Evolutionary conservation across 805 yeast species (phyloP), one percentile per base, ranked within the genome.

Genomic region (Pichia nanzhaoensis): DNA sequence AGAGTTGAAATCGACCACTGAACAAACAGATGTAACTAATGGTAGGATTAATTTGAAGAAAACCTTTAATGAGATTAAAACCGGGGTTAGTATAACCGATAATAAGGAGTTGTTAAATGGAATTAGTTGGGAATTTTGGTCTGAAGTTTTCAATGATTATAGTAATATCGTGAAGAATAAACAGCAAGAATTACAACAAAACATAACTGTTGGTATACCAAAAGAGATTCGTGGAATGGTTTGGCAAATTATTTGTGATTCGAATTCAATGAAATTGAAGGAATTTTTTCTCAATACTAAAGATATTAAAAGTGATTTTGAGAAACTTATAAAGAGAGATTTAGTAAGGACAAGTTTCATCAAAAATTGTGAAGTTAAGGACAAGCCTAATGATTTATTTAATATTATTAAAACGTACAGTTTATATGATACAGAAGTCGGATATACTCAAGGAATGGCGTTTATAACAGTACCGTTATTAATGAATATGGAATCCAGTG

Each of bases 391-490:
- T 30, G 80, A 86, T 41, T 67, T 93, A 31, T 84, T 71, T 57
- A 78, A 80, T 46, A 81, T 93, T 24, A 75, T 93, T 50, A 85
- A 84, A 57, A 90, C 89, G 0, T 93, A 91, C 66, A 79, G 93
- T 19, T 66, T 87, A 39, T 83, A 77, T 60, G 98, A 93, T 61
- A 80, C 84, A 1, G 97, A 90, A 42, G 96, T 93, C 41, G 99
- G 99, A 0, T 93, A 93, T 58, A 93, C 97, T 2, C 99, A 93
- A 64, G 98, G 99, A 7, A 89, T 93, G 96, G 95, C 95, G 1
- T 93, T 93, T 58, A 78, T 93, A 37, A 77, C 86, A 0, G 88
- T 88, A 5, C 97, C 99, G 2, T 64, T 93, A 39, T 68, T 89
- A 37, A 71, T 90, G 68, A 86, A 86, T 54, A 76, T 88, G 80